phyloP scores from a whole-genome alignment of 2,329 filamentous ascomycete genomes.

The Pseudocercospora pini-densiflorae region DNA sequence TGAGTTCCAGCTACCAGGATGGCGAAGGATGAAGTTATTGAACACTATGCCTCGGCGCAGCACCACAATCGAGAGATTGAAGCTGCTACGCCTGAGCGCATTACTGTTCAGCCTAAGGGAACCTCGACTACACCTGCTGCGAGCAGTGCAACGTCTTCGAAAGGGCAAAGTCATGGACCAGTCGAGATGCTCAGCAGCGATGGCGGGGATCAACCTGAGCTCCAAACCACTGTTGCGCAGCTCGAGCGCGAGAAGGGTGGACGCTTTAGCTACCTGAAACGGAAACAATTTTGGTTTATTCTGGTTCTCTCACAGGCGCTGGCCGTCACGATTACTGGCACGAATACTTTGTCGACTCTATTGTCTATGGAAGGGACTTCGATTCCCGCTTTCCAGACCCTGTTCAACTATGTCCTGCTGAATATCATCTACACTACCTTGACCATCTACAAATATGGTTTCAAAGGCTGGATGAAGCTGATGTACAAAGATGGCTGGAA shows the following conservation, averaged over 20 bases:
- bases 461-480: constrained; percentile 68
- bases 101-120: constrained; percentile 40
- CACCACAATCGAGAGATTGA: constrained; percentile 1
- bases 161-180: constrained; percentile 38
- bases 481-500: constrained; percentile 81
- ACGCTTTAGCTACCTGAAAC: constrained; percentile 74
- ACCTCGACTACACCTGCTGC: constrained; percentile 26
- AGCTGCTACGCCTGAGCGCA: constrained; percentile 32
- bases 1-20: constrained; percentile 11
- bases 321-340: constrained; percentile 86
- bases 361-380: constrained; percentile 70
- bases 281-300: constrained; percentile 85
- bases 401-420: constrained; percentile 92
- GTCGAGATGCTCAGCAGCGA: constrained; percentile 42
- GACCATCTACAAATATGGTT: constrained; percentile 79
- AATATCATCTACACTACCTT: constrained; percentile 79
- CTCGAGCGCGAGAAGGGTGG: constrained; percentile 48
- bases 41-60: constrained; percentile 18
- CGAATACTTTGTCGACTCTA: constrained; percentile 86
- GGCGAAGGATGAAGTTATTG: constrained; percentile 15
- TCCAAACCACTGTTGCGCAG: constrained; percentile 46
- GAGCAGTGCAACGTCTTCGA: constrained; percentile 28
- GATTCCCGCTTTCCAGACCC: constrained; percentile 92
- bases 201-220: constrained; percentile 32
- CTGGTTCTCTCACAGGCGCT: constrained; percentile 76